These are phyloP conservation scores for Ophiostoma piceae DNA, from an alignment of 2,329 filamentous ascomycete species.

Conservation along the genomic window DNA sequence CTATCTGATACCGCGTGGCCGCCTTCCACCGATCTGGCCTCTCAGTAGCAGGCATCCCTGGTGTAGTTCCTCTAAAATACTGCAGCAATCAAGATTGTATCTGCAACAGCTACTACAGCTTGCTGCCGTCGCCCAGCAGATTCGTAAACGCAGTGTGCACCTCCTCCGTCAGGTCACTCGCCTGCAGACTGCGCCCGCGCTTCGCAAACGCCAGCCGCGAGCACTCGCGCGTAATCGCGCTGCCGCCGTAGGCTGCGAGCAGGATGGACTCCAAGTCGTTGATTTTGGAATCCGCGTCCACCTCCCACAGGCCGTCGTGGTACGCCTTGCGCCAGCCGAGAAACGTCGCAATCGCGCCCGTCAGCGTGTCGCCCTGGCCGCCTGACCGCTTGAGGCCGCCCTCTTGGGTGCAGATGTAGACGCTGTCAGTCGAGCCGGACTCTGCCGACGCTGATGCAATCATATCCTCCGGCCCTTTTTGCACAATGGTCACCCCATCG, in stretches of 20 bases:
- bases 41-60: neutral
- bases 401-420: conserved; percentile 68
- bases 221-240: conserved; percentile 76
- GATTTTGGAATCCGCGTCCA: neutral
- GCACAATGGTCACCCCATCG: conserved; percentile 82
- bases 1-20: neutral
- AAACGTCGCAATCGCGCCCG: conserved; percentile 81
- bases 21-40: neutral
- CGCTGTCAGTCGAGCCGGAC: conserved; percentile 5
- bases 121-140: conserved; percentile 61
- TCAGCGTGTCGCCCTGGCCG: conserved; percentile 92
- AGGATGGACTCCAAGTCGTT: conserved; percentile 57
- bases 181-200: conserved; percentile 82
- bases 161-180: conserved; percentile 86
- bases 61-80: neutral
- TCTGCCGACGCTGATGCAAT: conserved; percentile 41
- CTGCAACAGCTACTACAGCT: conserved; percentile 31
- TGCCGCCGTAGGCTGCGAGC: conserved; percentile 79
- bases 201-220: conserved; percentile 81
- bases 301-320: conserved; percentile 69
- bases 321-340: conserved; percentile 86
- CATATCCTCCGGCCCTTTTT: conserved; percentile 79
- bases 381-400: conserved; percentile 87
- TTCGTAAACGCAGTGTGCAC: conserved; percentile 76
- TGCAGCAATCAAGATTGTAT: neutral